These are phyloP conservation scores for Cantharellus anzutake DNA, from an alignment of 768 basidiomycete species.

Conservation along the genomic window DNA sequence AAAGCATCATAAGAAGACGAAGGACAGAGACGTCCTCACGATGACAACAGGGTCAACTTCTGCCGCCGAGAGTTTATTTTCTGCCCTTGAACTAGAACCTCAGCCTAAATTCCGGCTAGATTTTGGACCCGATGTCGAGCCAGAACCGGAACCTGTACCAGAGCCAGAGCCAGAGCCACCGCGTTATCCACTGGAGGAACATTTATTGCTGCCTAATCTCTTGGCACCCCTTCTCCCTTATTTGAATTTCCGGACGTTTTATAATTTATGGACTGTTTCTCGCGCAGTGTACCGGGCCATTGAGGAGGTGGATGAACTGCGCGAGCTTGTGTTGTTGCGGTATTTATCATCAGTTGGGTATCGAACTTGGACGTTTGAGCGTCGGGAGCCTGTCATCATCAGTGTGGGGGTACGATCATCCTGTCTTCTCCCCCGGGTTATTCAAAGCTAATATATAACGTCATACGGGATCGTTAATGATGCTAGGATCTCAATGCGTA, in stretches of 20 bases:
- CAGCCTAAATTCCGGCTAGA: no score
- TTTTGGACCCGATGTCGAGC: no score
- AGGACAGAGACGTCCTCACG: no score
- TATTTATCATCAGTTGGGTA: constrained; percentile 60
- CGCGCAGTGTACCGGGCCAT: constrained; percentile 32
- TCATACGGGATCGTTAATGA: neutral
- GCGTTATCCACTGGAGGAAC: constrained; percentile 29
- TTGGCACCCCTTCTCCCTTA: constrained; percentile 36
- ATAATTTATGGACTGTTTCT: constrained; percentile 35
- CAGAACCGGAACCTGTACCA: no score
- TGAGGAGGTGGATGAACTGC: constrained; percentile 29
- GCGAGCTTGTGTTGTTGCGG: constrained; percentile 49
- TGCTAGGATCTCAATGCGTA: constrained; percentile 61
- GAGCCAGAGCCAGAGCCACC: neutral
- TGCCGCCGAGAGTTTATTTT: no score
- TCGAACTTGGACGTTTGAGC: constrained; percentile 31
- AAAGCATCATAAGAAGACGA: no score
- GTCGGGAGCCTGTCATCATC: constrained; percentile 38
- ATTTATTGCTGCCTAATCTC: constrained; percentile 34
- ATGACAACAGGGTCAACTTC: no score
- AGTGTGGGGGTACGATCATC: constrained; percentile 33
- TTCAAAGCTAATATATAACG: neutral
- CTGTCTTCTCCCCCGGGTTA: constrained; percentile 2
- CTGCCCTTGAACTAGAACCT: no score
- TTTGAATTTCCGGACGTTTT: constrained; percentile 58